Evolutionary conservation across 1,139 yeast species (phyloP).

Genomic region (Yamadazyma diddensiae): DNA sequence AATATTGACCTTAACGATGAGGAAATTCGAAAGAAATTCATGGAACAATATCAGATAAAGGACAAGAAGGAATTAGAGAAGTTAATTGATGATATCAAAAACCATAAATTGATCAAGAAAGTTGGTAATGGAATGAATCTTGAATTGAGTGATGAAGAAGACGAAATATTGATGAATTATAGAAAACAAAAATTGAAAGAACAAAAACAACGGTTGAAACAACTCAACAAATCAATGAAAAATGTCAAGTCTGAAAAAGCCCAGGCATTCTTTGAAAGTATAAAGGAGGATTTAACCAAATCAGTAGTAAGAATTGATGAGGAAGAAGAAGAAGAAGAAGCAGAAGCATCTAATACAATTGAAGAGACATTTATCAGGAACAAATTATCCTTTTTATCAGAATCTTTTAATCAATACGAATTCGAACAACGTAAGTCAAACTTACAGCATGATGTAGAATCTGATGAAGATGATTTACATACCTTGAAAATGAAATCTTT

Average conservation of each 20-base stretch:
- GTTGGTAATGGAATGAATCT: constrained; percentile 57
- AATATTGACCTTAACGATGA: constrained; percentile 57
- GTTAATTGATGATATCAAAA: constrained; percentile 76
- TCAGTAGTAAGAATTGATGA: constrained; percentile 19
- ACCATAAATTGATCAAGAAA: constrained; percentile 71
- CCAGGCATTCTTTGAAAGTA: constrained; percentile 70
- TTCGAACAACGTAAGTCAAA: constrained; percentile 30
- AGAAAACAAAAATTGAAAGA: constrained; percentile 51
- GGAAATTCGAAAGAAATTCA: constrained; percentile 58
- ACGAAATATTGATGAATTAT: constrained; percentile 52
- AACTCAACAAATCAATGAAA: constrained; percentile 49
- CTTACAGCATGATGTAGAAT: constrained; percentile 33
- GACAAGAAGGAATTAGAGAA: constrained; percentile 73
- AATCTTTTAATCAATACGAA: constrained; percentile 32
- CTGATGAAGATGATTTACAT: constrained; percentile 43
- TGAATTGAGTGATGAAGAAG: constrained; percentile 68
- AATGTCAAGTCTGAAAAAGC: constrained; percentile 54
- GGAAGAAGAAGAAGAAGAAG: constrained; percentile 26
- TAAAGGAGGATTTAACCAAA: constrained; percentile 46
- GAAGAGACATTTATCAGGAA: constrained; percentile 62
- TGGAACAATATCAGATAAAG: constrained; percentile 64
- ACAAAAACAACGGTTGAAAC: constrained; percentile 54
- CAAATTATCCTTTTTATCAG: constrained; percentile 59
- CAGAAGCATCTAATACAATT: constrained; percentile 15
- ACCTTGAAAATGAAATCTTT: constrained; percentile 48